Conservation (phyloP, 129 eudicot genomes). For the Calendula officinalis region DNA sequence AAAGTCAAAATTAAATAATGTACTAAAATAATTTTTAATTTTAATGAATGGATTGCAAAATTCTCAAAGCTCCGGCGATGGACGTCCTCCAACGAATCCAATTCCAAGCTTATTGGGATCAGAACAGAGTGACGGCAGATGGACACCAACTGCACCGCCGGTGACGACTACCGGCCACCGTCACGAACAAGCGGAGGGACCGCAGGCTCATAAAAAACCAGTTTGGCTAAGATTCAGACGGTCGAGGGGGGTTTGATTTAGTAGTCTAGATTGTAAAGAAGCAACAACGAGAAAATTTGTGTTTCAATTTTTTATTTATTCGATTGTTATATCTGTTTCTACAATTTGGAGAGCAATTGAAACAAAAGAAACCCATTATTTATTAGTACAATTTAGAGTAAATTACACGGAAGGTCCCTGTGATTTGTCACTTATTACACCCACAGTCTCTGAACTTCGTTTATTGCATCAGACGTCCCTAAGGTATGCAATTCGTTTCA, state of each 20-base stretch:
- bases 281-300: conserved; percentile 17
- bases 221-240: conserved; percentile 41
- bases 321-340: neutral
- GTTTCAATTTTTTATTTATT: conserved; percentile 15
- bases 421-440: too few species aligned
- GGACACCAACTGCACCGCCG: conserved; percentile 43
- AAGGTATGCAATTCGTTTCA: too few species aligned
- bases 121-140: conserved; percentile 20
- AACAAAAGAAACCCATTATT: too few species aligned
- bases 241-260: conserved; percentile 29
- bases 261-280: conserved; percentile 27
- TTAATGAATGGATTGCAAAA: conserved; percentile 23
- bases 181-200: neutral
- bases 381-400: too few species aligned
- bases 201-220: conserved; percentile 26
- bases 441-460: too few species aligned
- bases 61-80: conserved; percentile 19
- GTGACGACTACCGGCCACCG: conserved; percentile 9
- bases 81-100: conserved; percentile 34
- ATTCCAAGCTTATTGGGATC: conserved; percentile 12
- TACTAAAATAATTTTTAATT: too few species aligned
- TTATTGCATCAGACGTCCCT: too few species aligned
- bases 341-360: too few species aligned
- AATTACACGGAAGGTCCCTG: too few species aligned
- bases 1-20: neutral